Evolutionary conservation across 176 grass and related monocot genomes (phyloP), one percentile per base, ranked within the genome.

Genomic region (Triticum monococcum): DNA sequence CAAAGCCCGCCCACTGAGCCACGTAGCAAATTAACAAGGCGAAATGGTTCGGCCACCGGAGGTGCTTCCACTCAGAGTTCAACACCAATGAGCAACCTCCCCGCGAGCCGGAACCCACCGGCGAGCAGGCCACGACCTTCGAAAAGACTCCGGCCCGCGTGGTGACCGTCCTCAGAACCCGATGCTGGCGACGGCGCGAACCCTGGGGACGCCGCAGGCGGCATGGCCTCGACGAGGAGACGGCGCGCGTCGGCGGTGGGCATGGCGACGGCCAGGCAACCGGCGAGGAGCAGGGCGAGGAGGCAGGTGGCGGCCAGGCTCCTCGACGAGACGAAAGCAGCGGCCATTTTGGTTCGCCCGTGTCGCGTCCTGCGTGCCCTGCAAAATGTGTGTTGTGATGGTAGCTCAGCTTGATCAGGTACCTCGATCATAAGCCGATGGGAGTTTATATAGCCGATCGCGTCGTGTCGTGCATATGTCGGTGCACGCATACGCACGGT

Each of bases 51-150:
- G 5, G 59, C 1, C 46, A 50, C 46, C 46, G 57, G 20, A 78
- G 33, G 48, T 10, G 31, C 12, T 11, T 57, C 4, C 10, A 4
- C 50, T 82, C 3, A 82, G 1, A 84, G 22, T 6, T 57, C 41
- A 4, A 89, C 17, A 4, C 77, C 87, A 59, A 80, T 33, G 8
- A 89, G 87, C 59, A 89, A 7, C 77, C 82, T 81, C 18, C 87
- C 82, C 1, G 88, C 88, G 25, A 89, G 26, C 5, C 33, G 68
- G 4, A 89, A 1, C 13, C 88, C 88, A 0, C 32, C 62, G 38
- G 32, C 74, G 38, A 89, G 38, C 3, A 88, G 74, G 6, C 64
- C 87, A 12, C 63, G 37, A 3, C 80, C 37, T 1, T 62, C 24
- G 13, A 68, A 48, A 11, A 86, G 78, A 70, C 32, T n/a, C 69